Evolutionary conservation across 164 flowering plant genomes (phyloP).

Genomic region (Buxus sempervirens): DNA sequence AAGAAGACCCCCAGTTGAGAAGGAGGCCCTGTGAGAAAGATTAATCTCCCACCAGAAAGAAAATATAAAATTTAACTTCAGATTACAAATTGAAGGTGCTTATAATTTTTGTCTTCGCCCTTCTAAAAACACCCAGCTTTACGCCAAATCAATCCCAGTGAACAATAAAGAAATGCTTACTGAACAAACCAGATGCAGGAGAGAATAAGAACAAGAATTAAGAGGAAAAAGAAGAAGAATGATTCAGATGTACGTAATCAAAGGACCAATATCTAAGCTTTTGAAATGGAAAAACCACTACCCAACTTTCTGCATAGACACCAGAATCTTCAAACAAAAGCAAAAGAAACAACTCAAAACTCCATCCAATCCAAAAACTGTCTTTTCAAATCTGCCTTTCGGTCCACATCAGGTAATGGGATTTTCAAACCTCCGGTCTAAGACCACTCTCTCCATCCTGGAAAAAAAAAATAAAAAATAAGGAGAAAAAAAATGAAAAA

Average conservation of each 20-base stretch:
- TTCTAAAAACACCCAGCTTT: background rate
- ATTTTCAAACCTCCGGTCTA: background rate
- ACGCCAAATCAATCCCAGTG: constrained; percentile 1
- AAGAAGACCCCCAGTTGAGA: background rate
- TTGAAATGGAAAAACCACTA: too few relatives aligned
- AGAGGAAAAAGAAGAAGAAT: background rate
- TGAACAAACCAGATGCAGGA: constrained; percentile 1
- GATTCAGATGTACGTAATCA: background rate
- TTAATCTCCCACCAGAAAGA: background rate
- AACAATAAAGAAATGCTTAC: background rate
- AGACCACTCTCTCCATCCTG: too few relatives aligned
- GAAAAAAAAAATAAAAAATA: too few relatives aligned
- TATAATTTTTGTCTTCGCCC: background rate
- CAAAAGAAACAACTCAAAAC: background rate
- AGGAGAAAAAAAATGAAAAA: too few relatives aligned
- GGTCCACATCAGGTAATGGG: background rate
- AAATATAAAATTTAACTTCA: background rate
- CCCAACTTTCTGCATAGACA: background rate
- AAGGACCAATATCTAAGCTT: background rate
- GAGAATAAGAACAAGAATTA: too few relatives aligned
- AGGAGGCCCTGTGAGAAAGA: background rate
- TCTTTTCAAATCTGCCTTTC: background rate
- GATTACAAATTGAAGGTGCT: background rate
- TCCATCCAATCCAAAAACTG: background rate
- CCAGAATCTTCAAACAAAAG: background rate